Evolutionary conservation across 192 early-diverging fungal genomes (phyloP).

Genomic region (Coemansia biformis): DNA sequence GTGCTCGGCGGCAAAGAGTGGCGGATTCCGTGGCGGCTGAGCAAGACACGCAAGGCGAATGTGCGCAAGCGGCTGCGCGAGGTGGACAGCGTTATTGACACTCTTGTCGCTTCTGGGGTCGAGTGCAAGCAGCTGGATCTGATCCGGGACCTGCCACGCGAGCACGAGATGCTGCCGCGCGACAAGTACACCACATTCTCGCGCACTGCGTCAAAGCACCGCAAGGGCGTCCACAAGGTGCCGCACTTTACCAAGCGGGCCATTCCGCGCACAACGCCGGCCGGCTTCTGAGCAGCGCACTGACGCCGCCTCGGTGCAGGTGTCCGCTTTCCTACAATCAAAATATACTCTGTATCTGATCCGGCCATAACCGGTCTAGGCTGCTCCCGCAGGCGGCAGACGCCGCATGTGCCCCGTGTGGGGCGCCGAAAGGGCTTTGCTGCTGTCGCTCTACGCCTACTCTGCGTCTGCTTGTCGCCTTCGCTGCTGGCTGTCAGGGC

Average conservation of each 20-base stretch:
- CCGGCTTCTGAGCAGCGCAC: slow-evolving; percentile 52
- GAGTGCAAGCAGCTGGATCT: slow-evolving; percentile 66
- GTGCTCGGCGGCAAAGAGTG: slow-evolving; percentile 39
- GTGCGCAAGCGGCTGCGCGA: slow-evolving; percentile 78
- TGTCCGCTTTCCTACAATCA: no score
- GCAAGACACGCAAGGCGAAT: slow-evolving; percentile 76
- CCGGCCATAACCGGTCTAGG: no score
- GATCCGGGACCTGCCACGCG: slow-evolving; percentile 55
- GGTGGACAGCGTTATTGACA: slow-evolving; percentile 70
- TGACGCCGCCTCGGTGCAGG: no score
- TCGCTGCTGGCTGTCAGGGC: no score
- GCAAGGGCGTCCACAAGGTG: slow-evolving; percentile 79
- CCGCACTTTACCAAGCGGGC: slow-evolving; percentile 81
- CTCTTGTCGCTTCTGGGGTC: slow-evolving; percentile 65
- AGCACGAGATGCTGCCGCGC: slow-evolving; percentile 65
- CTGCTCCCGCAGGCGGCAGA: no score
- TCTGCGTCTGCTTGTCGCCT: no score
- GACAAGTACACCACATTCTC: slow-evolving; percentile 84
- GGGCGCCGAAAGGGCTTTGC: no score
- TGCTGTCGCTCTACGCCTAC: no score
- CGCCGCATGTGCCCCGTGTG: no score
- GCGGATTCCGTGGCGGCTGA: slow-evolving; percentile 63
- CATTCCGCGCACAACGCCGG: slow-evolving; percentile 63
- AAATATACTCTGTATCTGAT: no score
- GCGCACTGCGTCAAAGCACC: slow-evolving; percentile 60